A percentile compares a stretch with the other conserved stretches of the same genome.
Evolutionary conservation across 2,329 filamentous ascomycete species (phyloP).

Genomic region (Aspergillus neotritici): DNA sequence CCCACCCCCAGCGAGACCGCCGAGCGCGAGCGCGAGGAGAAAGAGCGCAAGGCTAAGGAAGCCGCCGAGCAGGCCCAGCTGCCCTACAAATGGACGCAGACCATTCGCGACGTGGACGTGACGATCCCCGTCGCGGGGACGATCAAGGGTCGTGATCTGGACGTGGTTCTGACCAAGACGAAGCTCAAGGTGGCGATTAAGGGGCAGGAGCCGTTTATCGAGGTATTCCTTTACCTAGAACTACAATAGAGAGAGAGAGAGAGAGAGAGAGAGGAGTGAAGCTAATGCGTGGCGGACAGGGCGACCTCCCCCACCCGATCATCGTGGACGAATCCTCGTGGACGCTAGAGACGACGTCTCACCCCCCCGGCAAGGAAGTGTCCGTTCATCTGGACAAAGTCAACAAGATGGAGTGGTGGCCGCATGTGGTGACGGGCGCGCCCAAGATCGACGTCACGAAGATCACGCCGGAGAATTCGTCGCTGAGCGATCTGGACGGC

Average conservation of each 20-base stretch:
- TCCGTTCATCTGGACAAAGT: conserved; percentile 88
- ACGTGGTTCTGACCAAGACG: conserved; percentile 74
- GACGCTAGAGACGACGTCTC: conserved; percentile 69
- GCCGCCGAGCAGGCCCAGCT: conserved; percentile 80
- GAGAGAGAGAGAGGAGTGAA: neutral
- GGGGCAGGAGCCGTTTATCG: conserved; percentile 77
- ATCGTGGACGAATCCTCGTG: conserved; percentile 84
- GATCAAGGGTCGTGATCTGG: conserved; percentile 76
- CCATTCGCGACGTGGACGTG: conserved; percentile 80
- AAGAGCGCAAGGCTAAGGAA: conserved; percentile 63
- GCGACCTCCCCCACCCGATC: conserved; percentile 75
- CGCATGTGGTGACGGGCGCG: conserved; percentile 78
- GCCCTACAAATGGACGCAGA: conserved; percentile 97
- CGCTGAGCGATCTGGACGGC: conserved; percentile 85
- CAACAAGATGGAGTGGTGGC: conserved; percentile 99
- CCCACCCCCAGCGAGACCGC: conserved; percentile 29
- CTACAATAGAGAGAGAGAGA: no score
- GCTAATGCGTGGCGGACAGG: conserved; percentile 48
- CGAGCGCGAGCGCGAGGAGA: conserved; percentile 52
- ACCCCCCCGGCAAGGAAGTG: conserved; percentile 60
- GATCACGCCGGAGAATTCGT: conserved; percentile 89
- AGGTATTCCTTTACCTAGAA: conserved; percentile 45
- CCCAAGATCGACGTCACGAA: conserved; percentile 93
- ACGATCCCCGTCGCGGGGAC: conserved; percentile 72
- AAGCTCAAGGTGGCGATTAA: conserved; percentile 76